A percentile compares a stretch with the other conserved stretches of the same genome.
Conservation (phyloP, 2,329 filamentous ascomycete genomes). For the Malbranchea zuffiana region DNA sequence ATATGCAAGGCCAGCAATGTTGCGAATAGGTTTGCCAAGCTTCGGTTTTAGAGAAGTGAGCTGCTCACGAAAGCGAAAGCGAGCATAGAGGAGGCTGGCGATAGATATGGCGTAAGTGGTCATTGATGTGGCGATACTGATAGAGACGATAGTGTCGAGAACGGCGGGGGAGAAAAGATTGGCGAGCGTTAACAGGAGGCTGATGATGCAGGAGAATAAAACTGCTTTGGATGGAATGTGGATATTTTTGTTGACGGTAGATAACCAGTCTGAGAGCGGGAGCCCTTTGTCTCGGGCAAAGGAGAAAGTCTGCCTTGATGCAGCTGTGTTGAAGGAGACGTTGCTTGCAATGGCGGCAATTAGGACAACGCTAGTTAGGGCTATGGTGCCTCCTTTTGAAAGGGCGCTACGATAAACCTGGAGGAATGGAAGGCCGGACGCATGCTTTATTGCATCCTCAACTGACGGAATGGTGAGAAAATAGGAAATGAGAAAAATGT, state of each 20-base stretch:
- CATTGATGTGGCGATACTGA: slow-evolving; percentile 30
- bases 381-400: slow-evolving; percentile 27
- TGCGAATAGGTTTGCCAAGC: slow-evolving; percentile 27
- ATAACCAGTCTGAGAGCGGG: slow-evolving; percentile 25
- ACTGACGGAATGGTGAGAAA: slow-evolving; percentile 29
- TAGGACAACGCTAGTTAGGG: slow-evolving; percentile 25
- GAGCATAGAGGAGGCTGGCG: slow-evolving; percentile 36
- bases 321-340: slow-evolving; percentile 38
- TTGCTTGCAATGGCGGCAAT: slow-evolving; percentile 23
- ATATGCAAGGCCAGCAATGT: slow-evolving; percentile 9
- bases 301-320: slow-evolving; percentile 14
- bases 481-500: slow-evolving; percentile 27
- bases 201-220: slow-evolving; percentile 20
- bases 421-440: slow-evolving; percentile 30
- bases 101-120: slow-evolving; percentile 37
- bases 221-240: slow-evolving; percentile 23
- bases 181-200: slow-evolving; percentile 36
- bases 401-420: slow-evolving; percentile 39
- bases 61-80: slow-evolving; percentile 30
- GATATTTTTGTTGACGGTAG: slow-evolving; percentile 16
- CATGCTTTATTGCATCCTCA: slow-evolving; percentile 21
- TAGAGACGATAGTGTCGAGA: slow-evolving; percentile 34
- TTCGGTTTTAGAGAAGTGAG: slow-evolving; percentile 37
- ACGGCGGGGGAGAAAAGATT: slow-evolving; percentile 33
- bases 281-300: slow-evolving; percentile 27